Conservation (phyloP, 441 rosid genomes). For the Breynia disticha region DNA sequence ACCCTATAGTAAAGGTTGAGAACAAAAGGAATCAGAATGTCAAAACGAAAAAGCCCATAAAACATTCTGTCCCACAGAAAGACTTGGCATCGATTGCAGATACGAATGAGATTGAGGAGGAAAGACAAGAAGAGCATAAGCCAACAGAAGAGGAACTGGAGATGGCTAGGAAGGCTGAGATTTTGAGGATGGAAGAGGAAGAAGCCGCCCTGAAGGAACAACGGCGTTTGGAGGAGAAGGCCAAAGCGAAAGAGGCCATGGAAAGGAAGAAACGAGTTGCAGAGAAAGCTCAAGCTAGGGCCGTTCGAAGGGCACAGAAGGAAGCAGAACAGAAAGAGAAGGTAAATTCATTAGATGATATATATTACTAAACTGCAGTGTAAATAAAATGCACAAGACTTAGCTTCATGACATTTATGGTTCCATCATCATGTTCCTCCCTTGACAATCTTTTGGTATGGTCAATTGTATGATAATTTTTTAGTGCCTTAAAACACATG, state of each 20-base stretch:
- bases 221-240: constrained; percentile 56
- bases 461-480: too few relatives aligned
- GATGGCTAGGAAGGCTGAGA: constrained; percentile 54
- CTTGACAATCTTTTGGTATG: too few relatives aligned
- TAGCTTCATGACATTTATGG: too few relatives aligned
- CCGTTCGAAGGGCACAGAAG: constrained; percentile 53
- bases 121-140: constrained; percentile 41
- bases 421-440: too few relatives aligned
- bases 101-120: constrained; percentile 32
- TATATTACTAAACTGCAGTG: too few relatives aligned
- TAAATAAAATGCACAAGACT: too few relatives aligned
- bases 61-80: constrained; percentile 17
- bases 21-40: constrained; percentile 28
- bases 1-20: constrained; percentile 14
- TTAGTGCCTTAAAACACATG: too few relatives aligned
- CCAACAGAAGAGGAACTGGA: constrained; percentile 58
- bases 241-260: constrained; percentile 70
- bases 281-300: constrained; percentile 69
- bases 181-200: constrained; percentile 58
- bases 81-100: constrained; percentile 19
- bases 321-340: constrained; percentile 75
- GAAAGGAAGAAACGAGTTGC: constrained; percentile 70
- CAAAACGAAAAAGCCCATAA: constrained; percentile 32
- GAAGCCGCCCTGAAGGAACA: constrained; percentile 57
- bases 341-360: constrained; percentile 31